phyloP scores from a whole-genome alignment of 305 asterid species.

The Rubia balearica region DNA sequence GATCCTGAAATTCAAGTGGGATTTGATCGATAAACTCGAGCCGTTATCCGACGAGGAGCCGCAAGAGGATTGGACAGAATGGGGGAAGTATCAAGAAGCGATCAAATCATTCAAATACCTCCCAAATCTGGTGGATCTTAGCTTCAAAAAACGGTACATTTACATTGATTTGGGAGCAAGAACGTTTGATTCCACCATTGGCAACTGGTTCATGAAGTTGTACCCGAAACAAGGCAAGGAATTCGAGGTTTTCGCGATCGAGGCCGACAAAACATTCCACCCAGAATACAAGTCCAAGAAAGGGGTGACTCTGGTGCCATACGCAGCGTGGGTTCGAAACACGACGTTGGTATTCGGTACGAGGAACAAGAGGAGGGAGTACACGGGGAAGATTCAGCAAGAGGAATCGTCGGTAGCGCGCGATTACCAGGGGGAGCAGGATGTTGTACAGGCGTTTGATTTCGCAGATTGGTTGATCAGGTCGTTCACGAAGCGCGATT shows the following conservation, averaged over 20 bases:
- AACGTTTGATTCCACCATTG: conserved; percentile 46
- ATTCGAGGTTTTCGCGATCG: conserved; percentile 46
- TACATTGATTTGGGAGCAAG: conserved; percentile 51
- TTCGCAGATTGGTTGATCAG: conserved; percentile 13
- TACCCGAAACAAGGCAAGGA: conserved; percentile 18
- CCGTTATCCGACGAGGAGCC: conserved; percentile 4
- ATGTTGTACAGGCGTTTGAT: conserved; percentile 19
- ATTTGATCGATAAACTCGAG: neutral
- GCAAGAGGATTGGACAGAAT: neutral
- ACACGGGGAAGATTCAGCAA: conserved; percentile 43
- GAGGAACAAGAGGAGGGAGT: conserved; percentile 29
- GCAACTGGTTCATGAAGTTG: conserved; percentile 37
- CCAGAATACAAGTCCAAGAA: conserved; percentile 23
- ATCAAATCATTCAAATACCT: conserved; percentile 26
- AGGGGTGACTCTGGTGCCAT: conserved; percentile 41
- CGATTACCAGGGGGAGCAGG: conserved; percentile 13
- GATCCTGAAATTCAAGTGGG: conserved; percentile 1
- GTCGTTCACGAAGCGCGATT: neutral
- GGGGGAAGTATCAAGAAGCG: conserved; percentile 1
- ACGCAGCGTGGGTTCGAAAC: conserved; percentile 49
- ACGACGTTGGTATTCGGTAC: conserved; percentile 40
- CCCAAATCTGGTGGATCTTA: conserved; percentile 31
- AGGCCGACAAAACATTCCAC: conserved; percentile 41
- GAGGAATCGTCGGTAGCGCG: conserved; percentile 10
- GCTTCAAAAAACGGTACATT: conserved; percentile 27